Percentiles rank a stretch among this genome's conserved stretches.
Evolutionary conservation across 208 protist genomes (phyloP).

Genomic region (Angomonas deanei): DNA sequence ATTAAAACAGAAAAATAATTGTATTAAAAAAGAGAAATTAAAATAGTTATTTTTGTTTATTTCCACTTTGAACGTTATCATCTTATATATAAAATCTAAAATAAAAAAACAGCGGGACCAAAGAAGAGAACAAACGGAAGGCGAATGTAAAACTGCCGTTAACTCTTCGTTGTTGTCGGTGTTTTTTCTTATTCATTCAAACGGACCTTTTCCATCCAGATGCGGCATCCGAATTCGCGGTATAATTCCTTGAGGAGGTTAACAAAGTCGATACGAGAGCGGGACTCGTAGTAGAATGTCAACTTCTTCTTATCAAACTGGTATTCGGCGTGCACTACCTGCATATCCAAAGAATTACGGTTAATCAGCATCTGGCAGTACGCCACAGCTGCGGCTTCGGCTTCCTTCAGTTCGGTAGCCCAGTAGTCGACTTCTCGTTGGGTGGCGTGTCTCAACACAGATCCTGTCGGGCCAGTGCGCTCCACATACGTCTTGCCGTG

Average conservation of each 20-base stretch:
- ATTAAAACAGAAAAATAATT: too few species aligned
- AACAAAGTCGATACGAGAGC: conserved; percentile 73
- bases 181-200: conserved; percentile 10
- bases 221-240: conserved; percentile 84
- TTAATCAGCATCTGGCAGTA: conserved; percentile 62
- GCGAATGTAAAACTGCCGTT: too few species aligned
- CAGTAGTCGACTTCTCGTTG: conserved; percentile 86
- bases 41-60: too few species aligned
- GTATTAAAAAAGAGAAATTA: too few species aligned
- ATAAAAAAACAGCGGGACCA: too few species aligned
- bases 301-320: conserved; percentile 93
- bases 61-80: too few species aligned
- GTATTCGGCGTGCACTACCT: conserved; percentile 82
- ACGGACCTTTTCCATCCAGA: conserved; percentile 88
- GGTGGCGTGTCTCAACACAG: conserved; percentile 67
- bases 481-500: conserved; percentile 49
- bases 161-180: too few species aligned
- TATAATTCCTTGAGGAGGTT: conserved; percentile 80
- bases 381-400: conserved; percentile 57
- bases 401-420: conserved; percentile 75
- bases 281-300: conserved; percentile 87
- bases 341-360: conserved; percentile 64
- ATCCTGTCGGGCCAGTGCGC: conserved; percentile 39
- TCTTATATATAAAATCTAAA: too few species aligned
- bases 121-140: too few species aligned